phyloP scores from a whole-genome alignment of 306 rosid genomes.

The Cajanus cajan region DNA sequence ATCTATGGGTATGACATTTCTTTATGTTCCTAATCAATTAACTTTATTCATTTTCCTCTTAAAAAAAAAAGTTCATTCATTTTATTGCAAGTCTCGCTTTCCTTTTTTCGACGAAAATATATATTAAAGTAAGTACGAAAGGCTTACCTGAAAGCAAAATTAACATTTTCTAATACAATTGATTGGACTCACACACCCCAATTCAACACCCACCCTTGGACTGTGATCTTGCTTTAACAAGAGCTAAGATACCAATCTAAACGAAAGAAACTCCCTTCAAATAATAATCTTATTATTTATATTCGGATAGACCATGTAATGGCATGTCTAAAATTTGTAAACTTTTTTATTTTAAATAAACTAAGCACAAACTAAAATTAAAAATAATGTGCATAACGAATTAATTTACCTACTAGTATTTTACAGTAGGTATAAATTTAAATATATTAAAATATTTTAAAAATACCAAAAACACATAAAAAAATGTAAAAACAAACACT shows the following conservation, averaged over 20 bases:
- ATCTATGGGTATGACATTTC: slow-evolving; percentile 29
- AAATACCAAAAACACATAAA: no score
- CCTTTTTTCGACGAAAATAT: background rate
- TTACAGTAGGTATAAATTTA: no score
- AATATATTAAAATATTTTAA: no score
- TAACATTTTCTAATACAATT: background rate
- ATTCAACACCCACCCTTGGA: background rate
- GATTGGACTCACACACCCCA: background rate
- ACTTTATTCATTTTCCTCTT: background rate
- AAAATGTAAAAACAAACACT: no score
- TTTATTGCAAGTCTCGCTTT: background rate
- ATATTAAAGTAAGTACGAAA: background rate
- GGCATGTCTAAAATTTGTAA: no score
- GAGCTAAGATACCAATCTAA: background rate
- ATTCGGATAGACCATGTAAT: no score
- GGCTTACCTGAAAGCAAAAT: background rate
- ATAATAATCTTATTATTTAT: no score
- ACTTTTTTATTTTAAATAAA: no score
- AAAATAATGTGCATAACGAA: no score
- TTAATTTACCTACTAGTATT: no score
- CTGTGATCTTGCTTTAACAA: background rate
- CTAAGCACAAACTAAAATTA: no score
- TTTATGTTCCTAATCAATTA: background rate
- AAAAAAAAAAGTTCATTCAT: no score
- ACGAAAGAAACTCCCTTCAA: background rate